Evolutionary conservation across 2,329 filamentous ascomycete species (phyloP), one percentile per base, ranked within the genome.

Genomic region (Aspergillus versicolor): DNA sequence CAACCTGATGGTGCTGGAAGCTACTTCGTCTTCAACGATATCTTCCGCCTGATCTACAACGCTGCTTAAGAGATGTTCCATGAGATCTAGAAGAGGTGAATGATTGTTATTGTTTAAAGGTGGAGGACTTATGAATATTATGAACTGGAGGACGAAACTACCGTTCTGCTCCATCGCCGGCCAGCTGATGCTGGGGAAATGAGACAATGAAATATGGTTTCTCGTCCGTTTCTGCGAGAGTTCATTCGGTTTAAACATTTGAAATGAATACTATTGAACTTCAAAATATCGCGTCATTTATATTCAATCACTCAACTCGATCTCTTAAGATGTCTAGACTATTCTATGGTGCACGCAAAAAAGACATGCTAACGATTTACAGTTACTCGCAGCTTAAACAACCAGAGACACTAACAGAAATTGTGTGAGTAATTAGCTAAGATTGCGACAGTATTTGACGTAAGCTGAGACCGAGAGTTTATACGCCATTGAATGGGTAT

Each of bases 1-100:
- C 77, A 86, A 64, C 87, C 86, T 60, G 88, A 91, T 54, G 77
- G 77, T 27, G 65, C 69, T 50, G 88, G 86, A 67, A 86, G 82
- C 77, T 96, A 89, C 81, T 97, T 85, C 75, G 89, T 97, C 73
- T 88, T 88, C 81, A 97, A 97, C 82, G 93, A 97, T 76, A 79
- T 97, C 74, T 97, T 97, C 87, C 90, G 90, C 79, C 85, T 97
- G 61, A 84, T 96, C 66, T 93, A 90, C 77, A 62, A 67, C 49
- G 66, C 66, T 34, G 47, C 52, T 54, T 54, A 54, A 30, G 43
- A 13, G 24, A 58, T 58, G 52, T 65, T 24, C 34, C 40, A 30
- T 17, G 15, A 22, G 42, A 24, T 27, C 34, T 43, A 24, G 27
- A 19, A 17, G 34, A 47, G 9, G 27, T 17, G 27, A 30, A 34